These are phyloP conservation scores for Diplodia corticola DNA, from an alignment of 2,329 filamentous ascomycete genomes.

Conservation along the genomic window DNA sequence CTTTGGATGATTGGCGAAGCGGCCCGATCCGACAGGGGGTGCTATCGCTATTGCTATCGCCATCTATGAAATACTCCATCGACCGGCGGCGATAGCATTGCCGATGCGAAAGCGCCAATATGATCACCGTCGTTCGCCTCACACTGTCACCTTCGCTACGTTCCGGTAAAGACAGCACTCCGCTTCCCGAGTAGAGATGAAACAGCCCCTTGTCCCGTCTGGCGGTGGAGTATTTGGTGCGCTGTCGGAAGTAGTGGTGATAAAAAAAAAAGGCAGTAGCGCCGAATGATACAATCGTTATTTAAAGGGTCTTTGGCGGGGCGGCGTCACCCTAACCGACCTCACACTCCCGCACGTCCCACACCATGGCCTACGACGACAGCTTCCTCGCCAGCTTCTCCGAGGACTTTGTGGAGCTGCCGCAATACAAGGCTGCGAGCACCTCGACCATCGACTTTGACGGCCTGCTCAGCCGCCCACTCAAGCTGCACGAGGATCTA, in stretches of 20 bases:
- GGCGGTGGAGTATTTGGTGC: neutral
- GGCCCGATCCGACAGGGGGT: neutral
- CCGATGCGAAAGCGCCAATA: neutral
- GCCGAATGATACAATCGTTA: neutral
- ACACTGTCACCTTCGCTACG: neutral
- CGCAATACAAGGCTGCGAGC: slow-evolving; percentile 52
- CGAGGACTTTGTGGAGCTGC: slow-evolving; percentile 58
- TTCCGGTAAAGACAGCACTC: neutral
- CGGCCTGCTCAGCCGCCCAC: slow-evolving; percentile 67
- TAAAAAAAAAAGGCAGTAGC: neutral
- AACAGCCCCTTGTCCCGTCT: neutral
- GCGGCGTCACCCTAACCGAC: neutral
- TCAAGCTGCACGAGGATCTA: slow-evolving; percentile 82
- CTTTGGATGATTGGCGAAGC: neutral
- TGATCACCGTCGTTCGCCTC: neutral
- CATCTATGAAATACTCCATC: neutral
- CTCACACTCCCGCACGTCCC: slow-evolving; percentile 1
- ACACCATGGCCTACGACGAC: slow-evolving; percentile 23
- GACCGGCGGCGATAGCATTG: neutral
- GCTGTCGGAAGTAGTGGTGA: neutral
- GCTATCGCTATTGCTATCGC: neutral
- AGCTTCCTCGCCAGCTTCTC: slow-evolving; percentile 45
- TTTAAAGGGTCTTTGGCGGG: neutral
- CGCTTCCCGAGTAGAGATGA: neutral
- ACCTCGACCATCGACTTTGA: slow-evolving; percentile 65